Evolutionary conservation across 805 yeast species (phyloP).

Genomic region (Metschnikowia kunwiensis): DNA sequence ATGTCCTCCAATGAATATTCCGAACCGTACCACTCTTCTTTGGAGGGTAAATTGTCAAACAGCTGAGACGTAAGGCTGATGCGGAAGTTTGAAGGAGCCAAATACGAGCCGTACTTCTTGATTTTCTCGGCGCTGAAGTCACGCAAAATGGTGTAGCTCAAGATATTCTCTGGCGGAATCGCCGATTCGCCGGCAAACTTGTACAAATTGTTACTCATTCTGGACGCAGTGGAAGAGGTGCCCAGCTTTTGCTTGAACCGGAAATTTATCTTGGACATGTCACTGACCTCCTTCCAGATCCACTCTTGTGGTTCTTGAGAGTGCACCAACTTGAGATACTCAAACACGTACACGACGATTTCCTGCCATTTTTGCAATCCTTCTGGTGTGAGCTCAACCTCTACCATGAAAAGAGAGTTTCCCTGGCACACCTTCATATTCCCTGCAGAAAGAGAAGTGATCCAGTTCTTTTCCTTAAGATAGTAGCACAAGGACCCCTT

Average conservation of each 20-base stretch:
- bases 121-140: constrained; percentile 58
- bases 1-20: constrained; percentile 56
- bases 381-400: constrained; percentile 68
- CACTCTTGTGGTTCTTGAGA: constrained; percentile 65
- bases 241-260: constrained; percentile 75
- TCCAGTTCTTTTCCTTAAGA: constrained; percentile 73
- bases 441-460: constrained; percentile 74
- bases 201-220: constrained; percentile 60
- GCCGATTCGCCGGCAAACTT: constrained; percentile 30
- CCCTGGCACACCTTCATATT: constrained; percentile 63
- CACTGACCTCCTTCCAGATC: constrained; percentile 74
- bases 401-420: constrained; percentile 62
- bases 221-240: constrained; percentile 71
- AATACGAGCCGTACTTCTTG: constrained; percentile 42
- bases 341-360: constrained; percentile 59
- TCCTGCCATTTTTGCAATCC: constrained; percentile 67
- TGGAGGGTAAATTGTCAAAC: constrained; percentile 42
- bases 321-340: constrained; percentile 63
- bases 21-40: constrained; percentile 91
- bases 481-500: constrained; percentile 74
- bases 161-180: constrained; percentile 63
- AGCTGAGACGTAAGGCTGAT: constrained; percentile 52
- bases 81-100: constrained; percentile 61
- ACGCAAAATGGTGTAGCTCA: constrained; percentile 55
- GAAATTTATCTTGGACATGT: constrained; percentile 66